Base-by-base conservation (phyloP, 2,329 filamentous ascomycete genomes). In the Plenodomus biglobosus region DNA sequence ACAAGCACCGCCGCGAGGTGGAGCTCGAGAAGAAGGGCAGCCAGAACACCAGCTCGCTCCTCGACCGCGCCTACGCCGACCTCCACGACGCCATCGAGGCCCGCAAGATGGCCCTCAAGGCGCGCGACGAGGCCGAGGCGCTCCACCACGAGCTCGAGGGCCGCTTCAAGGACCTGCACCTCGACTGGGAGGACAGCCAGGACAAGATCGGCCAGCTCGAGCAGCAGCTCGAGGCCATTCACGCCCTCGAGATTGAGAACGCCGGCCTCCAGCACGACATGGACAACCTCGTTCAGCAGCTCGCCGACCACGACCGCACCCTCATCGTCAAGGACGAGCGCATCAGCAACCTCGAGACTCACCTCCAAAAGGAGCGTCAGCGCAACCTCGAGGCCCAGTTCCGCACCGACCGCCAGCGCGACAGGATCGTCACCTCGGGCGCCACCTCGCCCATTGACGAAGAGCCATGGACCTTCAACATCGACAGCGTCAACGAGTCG, bases 301-400 rank as follows among this genome's bases (percentile, higher is more conserved):
- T 49, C 8, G 38, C 21, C 38, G 49, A 50, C 17, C 42, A 48
- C n/a, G 51, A 61, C 13, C 59, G 52, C 48, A 48, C 44, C 8
- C 35, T 63, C 18, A 30, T 48, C 2, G 52, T 65, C 52, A 65
- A 63, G 42, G 60, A 65, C 39, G 55, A 60, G 49, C 60, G 62
- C 49, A 65, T 65, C 41, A 41, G 38, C 20, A 45, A 56, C 21
- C 55, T 65, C 34, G 62, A 65, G 42, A 39, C 27, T 8, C 52
- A 61, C 38, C 38, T 49, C 17, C 62, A 65, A 38, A 61, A 58
- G 44, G 50, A 56, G 45, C 38, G 47, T 2, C 40, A 52, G 30
- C 49, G 50, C 39, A 52, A 21, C 38, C 44, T 52, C 16, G 40
- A 50, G 10, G 42, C 39, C 16, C 16, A 17, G 13, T 17, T 18